Evolutionary conservation across 345 rosid species (phyloP).

Genomic region (Eucalyptus caleyi): DNA sequence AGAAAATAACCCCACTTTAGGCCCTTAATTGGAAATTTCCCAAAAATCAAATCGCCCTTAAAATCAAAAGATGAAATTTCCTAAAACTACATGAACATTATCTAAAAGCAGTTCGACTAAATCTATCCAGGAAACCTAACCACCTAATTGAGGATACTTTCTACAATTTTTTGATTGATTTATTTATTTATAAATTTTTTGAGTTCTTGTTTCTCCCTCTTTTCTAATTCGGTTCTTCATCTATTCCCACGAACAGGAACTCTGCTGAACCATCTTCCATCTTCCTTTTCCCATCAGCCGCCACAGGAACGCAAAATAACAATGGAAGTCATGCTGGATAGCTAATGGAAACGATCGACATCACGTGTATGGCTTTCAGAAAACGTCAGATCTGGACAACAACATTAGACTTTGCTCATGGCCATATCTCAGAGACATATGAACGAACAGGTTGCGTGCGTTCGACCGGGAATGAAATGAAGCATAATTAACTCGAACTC

Average conservation of each 20-base stretch:
- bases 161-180: neutral
- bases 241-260: neutral
- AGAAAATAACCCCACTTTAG: accelerated
- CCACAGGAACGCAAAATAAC: neutral
- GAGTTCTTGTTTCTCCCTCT: neutral
- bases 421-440: neutral
- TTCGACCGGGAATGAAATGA: neutral
- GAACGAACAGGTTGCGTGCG: neutral
- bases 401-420: neutral
- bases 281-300: neutral
- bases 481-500: neutral
- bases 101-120: neutral
- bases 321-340: neutral
- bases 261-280: neutral
- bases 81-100: neutral
- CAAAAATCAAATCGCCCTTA: too few relatives aligned
- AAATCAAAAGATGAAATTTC: neutral
- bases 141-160: neutral
- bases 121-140: neutral
- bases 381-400: neutral
- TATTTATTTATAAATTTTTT: too few relatives aligned
- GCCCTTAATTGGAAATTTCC: too few relatives aligned
- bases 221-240: neutral
- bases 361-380: neutral
- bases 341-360: neutral